phyloP scores from a whole-genome alignment of 257 asterid species.

The Paulownia fortunei region DNA sequence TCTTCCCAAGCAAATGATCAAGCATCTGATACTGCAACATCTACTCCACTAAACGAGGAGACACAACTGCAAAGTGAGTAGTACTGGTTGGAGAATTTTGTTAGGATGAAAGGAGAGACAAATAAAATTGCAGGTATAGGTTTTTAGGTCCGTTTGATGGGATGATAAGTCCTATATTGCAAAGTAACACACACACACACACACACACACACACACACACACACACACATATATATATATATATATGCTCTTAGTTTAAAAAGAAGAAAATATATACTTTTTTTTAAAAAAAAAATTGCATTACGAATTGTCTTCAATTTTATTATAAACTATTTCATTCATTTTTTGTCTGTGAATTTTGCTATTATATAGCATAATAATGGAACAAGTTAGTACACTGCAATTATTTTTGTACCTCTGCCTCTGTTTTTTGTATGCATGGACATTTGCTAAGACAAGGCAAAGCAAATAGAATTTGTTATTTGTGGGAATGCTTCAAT shows the following conservation, averaged over 20 bases:
- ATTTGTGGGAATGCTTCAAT: too few relatives aligned
- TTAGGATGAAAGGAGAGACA: conserved; percentile 21
- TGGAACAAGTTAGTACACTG: conserved; percentile 5
- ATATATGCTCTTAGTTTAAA: conserved; percentile 18
- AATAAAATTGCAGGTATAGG: conserved; percentile 19
- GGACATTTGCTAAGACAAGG: background rate
- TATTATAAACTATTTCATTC: background rate
- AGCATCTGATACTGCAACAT: conserved; percentile 37
- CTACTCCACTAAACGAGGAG: conserved; percentile 38
- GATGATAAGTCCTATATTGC: conserved; percentile 20
- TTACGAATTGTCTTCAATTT: background rate
- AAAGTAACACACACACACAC: conserved; percentile 9
- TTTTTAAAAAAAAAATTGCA: background rate
- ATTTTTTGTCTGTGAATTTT: conserved; percentile 24
- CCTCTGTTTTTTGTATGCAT: background rate
- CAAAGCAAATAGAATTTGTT: background rate
- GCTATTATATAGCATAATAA: conserved; percentile 9
- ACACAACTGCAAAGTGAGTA: conserved; percentile 34
- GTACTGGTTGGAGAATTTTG: conserved; percentile 36
- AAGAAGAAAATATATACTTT: background rate
- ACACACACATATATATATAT: too few relatives aligned
- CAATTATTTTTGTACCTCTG: conserved; percentile 1
- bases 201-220: too few relatives aligned
- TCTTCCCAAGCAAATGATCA: conserved; percentile 42
- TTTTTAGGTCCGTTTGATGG: conserved; percentile 38